A percentile compares a stretch with the other conserved stretches of the same genome.
Conservation (phyloP, 495 filamentous ascomycete species). For the Oidiodendron maius region DNA sequence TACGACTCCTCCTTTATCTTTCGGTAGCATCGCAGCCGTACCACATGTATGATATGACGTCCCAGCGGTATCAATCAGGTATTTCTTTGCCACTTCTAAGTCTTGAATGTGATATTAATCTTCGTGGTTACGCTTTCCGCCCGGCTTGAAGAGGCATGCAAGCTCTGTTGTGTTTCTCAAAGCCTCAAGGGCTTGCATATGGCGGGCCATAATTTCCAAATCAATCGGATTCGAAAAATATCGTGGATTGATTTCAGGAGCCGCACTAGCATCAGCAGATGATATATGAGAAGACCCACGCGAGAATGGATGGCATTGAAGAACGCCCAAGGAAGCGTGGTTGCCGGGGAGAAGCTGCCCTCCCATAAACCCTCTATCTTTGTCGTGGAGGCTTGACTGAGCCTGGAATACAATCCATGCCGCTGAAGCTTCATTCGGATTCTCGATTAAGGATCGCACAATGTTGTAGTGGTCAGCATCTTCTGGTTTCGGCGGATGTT, state of each 20-base stretch:
- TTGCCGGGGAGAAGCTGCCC: background rate
- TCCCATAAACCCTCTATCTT: slow-evolving; percentile 11
- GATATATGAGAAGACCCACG: background rate
- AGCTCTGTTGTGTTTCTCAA: background rate
- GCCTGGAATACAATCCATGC: slow-evolving; percentile 14
- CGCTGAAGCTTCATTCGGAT: slow-evolving; percentile 1
- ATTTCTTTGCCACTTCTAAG: background rate
- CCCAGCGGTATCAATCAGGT: background rate
- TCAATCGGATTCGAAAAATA: background rate
- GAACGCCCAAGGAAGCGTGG: too few relatives aligned
- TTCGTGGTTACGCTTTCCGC: background rate
- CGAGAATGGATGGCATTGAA: background rate
- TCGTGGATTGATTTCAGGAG: background rate
- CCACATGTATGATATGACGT: background rate
- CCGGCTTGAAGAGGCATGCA: too few relatives aligned
- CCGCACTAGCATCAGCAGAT: background rate
- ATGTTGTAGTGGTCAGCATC: slow-evolving; percentile 7
- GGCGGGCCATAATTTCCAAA: background rate
- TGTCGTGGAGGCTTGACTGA: slow-evolving; percentile 13
- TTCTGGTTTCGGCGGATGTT: slow-evolving; percentile 5
- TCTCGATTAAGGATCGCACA: slow-evolving; percentile 12
- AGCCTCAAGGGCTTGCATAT: slow-evolving; percentile 17
- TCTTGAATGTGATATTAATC: background rate
- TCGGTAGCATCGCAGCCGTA: slow-evolving; percentile 32
- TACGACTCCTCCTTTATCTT: slow-evolving; percentile 33